A percentile compares a stretch with the other conserved stretches of the same genome.
phyloP scores from a whole-genome alignment of 2,329 filamentous ascomycete species.

The Fusarium sp. region DNA sequence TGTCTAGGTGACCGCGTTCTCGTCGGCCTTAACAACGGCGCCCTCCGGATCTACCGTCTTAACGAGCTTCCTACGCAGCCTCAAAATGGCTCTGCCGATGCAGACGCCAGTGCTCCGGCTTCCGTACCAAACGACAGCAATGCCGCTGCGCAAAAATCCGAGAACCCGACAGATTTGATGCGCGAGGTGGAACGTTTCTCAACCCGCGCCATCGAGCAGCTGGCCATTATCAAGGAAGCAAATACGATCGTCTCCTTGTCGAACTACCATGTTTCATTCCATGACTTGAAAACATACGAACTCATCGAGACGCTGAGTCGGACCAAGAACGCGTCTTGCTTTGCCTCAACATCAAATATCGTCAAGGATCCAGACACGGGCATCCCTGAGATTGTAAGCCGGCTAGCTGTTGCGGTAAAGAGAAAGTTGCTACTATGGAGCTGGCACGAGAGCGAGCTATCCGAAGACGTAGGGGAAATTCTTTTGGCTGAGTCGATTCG shows the following conservation, averaged over 20 bases:
- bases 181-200: constrained; percentile 97
- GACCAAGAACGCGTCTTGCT: constrained; percentile 88
- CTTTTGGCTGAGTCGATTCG: constrained; percentile 85
- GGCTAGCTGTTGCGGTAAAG: constrained; percentile 92
- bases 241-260: constrained; percentile 91
- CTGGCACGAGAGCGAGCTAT: constrained; percentile 94
- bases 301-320: constrained; percentile 81
- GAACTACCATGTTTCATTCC: constrained; percentile 87
- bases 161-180: constrained; percentile 80
- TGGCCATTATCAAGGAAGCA: constrained; percentile 95
- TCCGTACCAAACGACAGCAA: constrained; percentile 46
- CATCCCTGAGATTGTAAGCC: constrained; percentile 91
- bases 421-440: constrained; percentile 89
- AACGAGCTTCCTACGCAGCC: constrained; percentile 69
- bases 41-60: constrained; percentile 88
- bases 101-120: constrained; percentile 45
- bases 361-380: constrained; percentile 87
- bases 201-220: constrained; percentile 86
- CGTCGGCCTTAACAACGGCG: constrained; percentile 90
- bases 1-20: constrained; percentile 83
- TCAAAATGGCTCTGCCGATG: constrained; percentile 50
- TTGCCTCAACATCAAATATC: constrained; percentile 95
- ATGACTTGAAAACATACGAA: constrained; percentile 88
- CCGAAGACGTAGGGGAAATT: constrained; percentile 78
- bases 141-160: constrained; percentile 47